Conservation (phyloP, 2,329 filamentous ascomycete genomes). For the Geosmithia putterillii region DNA sequence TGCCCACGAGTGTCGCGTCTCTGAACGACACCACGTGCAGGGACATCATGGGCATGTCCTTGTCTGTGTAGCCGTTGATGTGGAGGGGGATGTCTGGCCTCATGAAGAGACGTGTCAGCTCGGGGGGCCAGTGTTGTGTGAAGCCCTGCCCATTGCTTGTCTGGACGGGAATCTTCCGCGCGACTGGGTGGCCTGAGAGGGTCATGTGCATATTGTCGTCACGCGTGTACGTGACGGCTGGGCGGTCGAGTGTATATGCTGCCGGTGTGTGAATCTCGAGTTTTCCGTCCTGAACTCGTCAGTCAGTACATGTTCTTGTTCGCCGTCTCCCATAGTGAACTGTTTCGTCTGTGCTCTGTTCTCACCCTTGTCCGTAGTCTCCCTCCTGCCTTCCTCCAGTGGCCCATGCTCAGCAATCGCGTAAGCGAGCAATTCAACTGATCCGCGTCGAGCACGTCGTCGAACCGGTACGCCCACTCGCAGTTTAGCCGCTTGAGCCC, state of each 20-base stretch:
- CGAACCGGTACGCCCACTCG: slow-evolving; percentile 25
- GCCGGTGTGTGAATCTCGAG: slow-evolving; percentile 19
- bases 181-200: slow-evolving; percentile 28
- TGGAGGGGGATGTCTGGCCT: slow-evolving; percentile 6
- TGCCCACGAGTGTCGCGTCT: slow-evolving; percentile 34
- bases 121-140: not conserved
- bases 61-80: slow-evolving; percentile 24
- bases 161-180: slow-evolving; percentile 14
- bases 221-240: slow-evolving; percentile 28
- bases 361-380: slow-evolving; percentile 25
- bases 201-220: slow-evolving; percentile 15
- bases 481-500: slow-evolving; percentile 12
- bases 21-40: slow-evolving; percentile 34
- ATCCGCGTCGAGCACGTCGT: slow-evolving; percentile 30
- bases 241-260: slow-evolving; percentile 16
- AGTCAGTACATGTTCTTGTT: no score
- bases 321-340: no score
- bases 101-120: slow-evolving; percentile 4
- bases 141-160: not conserved
- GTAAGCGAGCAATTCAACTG: slow-evolving; percentile 22
- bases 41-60: slow-evolving; percentile 30
- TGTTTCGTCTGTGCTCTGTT: slow-evolving; percentile 16
- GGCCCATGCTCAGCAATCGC: slow-evolving; percentile 24
- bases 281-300: slow-evolving; percentile 9
- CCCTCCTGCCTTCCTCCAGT: slow-evolving; percentile 34